Evolutionary conservation across 2,329 filamentous ascomycete genomes (phyloP), one percentile per base, ranked within the genome.

Genomic region (Penicillium sp.): DNA sequence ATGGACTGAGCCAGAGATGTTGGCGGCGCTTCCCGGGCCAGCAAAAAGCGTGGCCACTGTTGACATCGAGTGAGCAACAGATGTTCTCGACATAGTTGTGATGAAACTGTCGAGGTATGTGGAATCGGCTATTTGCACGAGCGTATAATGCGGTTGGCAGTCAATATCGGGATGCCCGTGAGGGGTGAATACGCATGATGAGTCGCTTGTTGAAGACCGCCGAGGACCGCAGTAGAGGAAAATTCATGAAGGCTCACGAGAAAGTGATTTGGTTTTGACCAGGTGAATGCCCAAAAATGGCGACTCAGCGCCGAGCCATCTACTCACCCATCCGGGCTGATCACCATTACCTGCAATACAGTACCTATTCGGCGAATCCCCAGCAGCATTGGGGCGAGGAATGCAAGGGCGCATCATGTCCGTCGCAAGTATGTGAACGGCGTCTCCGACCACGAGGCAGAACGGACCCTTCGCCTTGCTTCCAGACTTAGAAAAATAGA

Each of bases 31-130:
- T 5, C 70, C 74, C 13, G 73, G 67, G 26, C 74, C 73, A 46
- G 72, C 71, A 62, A 77, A 77, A 54, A 76, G 65, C 55, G 73
- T 74, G 65, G 74, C 73, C 53, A 73, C 70, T 25, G 71, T 73
- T n/a, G 67, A 68, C 59, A 71, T 63, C 28, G 71, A 68, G 57
- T 69, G 58, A 22, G 71, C 63, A 63, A 59, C 61, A 25, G 60
- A 55, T 54, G 63, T 65, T 55, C 57, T 59, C 48, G 65, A 69
- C 64, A 65, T 60, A 30, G 30, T 55, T 57, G 37, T 19, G 52
- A 52, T 45, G 43, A 45, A 51, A 55, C 19, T 42, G 40, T 52
- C 26, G 45, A 59, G 59, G 35, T 59, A 60, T 64, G 52, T 26
- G 33, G 57, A 49, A 45, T 45, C 48, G 28, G 52, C 38, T 33